Percentiles rank a stretch among this genome's conserved stretches.
Conservation (phyloP, 2,329 filamentous ascomycete species). For the Pseudogymnoascus sp. region DNA sequence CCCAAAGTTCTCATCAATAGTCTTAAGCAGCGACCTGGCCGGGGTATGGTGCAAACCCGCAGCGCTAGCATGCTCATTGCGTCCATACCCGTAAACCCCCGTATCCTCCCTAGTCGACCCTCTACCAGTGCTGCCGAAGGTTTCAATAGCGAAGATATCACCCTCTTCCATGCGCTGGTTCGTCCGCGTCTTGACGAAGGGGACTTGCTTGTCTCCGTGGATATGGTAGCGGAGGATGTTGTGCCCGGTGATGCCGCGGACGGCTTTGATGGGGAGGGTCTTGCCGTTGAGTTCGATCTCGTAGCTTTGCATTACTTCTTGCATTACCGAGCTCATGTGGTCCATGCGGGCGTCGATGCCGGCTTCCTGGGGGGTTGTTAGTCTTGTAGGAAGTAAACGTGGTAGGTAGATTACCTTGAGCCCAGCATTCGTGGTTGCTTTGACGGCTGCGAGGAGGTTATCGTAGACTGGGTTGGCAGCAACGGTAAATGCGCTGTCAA, state of each 20-base stretch:
- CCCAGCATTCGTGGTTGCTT: slow-evolving; percentile 63
- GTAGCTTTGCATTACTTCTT: slow-evolving; percentile 57
- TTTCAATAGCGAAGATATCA: slow-evolving; percentile 52
- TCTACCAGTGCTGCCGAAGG: slow-evolving; percentile 48
- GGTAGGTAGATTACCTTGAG: slow-evolving; percentile 18
- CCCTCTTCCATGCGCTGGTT: slow-evolving; percentile 51
- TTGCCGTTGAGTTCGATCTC: slow-evolving; percentile 48
- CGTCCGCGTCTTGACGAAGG: slow-evolving; percentile 44
- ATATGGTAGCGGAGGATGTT: slow-evolving; percentile 48
- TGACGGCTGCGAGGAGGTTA: slow-evolving; percentile 64
- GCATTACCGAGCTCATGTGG: slow-evolving; percentile 50
- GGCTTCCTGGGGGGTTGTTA: slow-evolving; percentile 30
- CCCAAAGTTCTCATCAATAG: slow-evolving; percentile 55
- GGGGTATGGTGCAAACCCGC: slow-evolving; percentile 39
- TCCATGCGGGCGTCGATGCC: slow-evolving; percentile 48
- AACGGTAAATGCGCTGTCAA: slow-evolving; percentile 75
- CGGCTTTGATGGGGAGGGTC: slow-evolving; percentile 46
- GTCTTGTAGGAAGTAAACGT: background rate
- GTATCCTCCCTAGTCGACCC: slow-evolving; percentile 42
- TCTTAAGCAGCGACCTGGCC: slow-evolving; percentile 50
- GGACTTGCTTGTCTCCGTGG: slow-evolving; percentile 49
- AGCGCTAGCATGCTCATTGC: slow-evolving; percentile 33
- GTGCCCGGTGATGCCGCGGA: slow-evolving; percentile 48
- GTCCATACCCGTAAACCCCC: slow-evolving; percentile 47
- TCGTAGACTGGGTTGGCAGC: slow-evolving; percentile 70